Evolutionary conservation across 345 rosid genomes (phyloP), one percentile per base, ranked within the genome.

Genomic region (Arabidopsis arenosa): DNA sequence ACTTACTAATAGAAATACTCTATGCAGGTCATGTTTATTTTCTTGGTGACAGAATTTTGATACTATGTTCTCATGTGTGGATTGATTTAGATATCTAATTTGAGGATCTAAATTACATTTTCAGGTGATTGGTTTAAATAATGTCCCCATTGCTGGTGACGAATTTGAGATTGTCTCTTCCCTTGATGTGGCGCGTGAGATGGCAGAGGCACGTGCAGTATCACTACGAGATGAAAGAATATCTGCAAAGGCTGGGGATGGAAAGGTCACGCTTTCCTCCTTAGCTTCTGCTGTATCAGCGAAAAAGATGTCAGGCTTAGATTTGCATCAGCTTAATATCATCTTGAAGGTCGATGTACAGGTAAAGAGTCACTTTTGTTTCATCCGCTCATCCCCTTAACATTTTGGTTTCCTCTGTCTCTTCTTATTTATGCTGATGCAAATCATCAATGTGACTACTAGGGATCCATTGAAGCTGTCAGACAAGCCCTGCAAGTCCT

Each of bases 401-500:
- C 59, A 54, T 28, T 70, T 52, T 71, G 21, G 66, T 63, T 63
- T 53, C 72, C 63, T 58, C 9, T n/a, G 37, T 15, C 49, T 14
- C 58, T 13, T 44, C 47, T 60, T 40, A 41, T 18, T 4, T 21
- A 17, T 63, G 64, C 66, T 64, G 18, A 71, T 64, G 61, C 18
- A 65, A 67, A 37, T 69, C 74, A 23, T 52, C 61, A 48, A 81
- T 72, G 61, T 80, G 58, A 64, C 80, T 76, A 74, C 40, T 77
- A 95, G 97, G 99, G 99, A 77, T 95, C 99, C 67, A 88, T 92
- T 65, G 99, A 90, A 82, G 99, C 99, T 53, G 86, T 90, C 54
- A 90, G 91, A 81, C 97, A 90, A 85, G 99, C 99, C 43, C 74
- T 95, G 66, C 97, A 85, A 79, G 92, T 84, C 63, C 97, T 95